These are phyloP conservation scores for Daphne laureola DNA, from an alignment of 441 rosid species.

Conservation along the genomic window DNA sequence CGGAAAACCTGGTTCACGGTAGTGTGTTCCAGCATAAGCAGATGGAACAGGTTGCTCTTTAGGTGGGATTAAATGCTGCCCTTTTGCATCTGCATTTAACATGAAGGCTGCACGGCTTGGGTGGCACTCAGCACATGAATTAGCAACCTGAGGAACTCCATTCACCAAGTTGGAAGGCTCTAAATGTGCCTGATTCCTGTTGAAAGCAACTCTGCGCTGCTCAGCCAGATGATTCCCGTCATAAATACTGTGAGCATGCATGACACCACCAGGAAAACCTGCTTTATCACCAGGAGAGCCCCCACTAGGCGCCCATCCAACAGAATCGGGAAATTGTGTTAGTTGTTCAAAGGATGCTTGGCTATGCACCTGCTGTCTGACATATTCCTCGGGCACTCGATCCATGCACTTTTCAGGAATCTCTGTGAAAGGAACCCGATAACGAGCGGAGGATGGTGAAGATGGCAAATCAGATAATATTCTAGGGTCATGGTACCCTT, in stretches of 20 bases:
- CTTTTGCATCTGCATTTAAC: slow-evolving; percentile 50
- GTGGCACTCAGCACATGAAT: slow-evolving; percentile 49
- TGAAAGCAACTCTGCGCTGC: slow-evolving; percentile 46
- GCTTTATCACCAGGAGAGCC: slow-evolving; percentile 53
- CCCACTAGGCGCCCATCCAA: slow-evolving; percentile 74
- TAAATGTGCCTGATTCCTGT: slow-evolving; percentile 44
- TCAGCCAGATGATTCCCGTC: slow-evolving; percentile 65
- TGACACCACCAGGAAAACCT: slow-evolving; percentile 66
- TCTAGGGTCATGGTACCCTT: slow-evolving; percentile 73
- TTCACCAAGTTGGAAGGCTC: slow-evolving; percentile 62
- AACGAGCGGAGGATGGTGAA: slow-evolving; percentile 74
- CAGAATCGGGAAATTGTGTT: slow-evolving; percentile 54
- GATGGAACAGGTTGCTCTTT: slow-evolving; percentile 44
- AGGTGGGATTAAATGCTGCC: slow-evolving; percentile 40
- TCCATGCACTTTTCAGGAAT: slow-evolving; percentile 51
- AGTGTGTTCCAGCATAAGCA: slow-evolving; percentile 39
- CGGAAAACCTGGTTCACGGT: slow-evolving; percentile 79
- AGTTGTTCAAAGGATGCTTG: slow-evolving; percentile 56
- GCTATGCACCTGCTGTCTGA: slow-evolving; percentile 43
- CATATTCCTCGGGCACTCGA: slow-evolving; percentile 66
- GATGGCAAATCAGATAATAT: slow-evolving; percentile 52
- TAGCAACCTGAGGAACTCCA: slow-evolving; percentile 39
- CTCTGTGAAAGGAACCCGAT: slow-evolving; percentile 61
- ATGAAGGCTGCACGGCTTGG: slow-evolving; percentile 47
- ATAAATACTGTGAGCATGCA: slow-evolving; percentile 47